A percentile compares a stretch with the other conserved stretches of the same genome.
Conservation (phyloP, 208 protist species). For the Trypanosoma melophagium region DNA sequence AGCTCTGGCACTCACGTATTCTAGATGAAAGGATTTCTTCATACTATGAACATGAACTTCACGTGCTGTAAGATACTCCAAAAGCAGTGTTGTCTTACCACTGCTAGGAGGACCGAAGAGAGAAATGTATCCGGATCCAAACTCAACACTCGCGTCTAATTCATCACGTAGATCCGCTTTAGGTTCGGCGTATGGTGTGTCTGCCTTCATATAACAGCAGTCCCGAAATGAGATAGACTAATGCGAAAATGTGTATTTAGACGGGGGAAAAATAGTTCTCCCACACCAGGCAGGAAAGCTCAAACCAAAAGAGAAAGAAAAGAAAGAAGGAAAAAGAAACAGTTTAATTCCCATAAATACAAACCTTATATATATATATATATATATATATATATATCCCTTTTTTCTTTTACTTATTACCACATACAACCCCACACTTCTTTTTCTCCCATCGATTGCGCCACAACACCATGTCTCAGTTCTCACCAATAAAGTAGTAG, state of each 20-base stretch:
- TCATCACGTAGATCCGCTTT: constrained; percentile 50
- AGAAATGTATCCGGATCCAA: constrained; percentile 77
- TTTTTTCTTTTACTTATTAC: too few species aligned
- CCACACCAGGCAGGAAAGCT: not conserved
- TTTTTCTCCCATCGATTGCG: too few species aligned
- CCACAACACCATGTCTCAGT: too few species aligned
- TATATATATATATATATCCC: too few species aligned
- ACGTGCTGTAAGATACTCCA: constrained; percentile 52
- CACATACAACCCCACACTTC: too few species aligned
- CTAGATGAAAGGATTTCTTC: constrained; percentile 23
- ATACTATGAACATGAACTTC: constrained; percentile 36
- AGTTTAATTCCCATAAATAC: not conserved
- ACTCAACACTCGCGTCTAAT: constrained; percentile 68
- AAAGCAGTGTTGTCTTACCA: constrained; percentile 71
- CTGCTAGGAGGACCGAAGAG: constrained; percentile 73
- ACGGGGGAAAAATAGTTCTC: too few species aligned
- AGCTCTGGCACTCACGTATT: constrained; percentile 45
- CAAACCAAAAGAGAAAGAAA: not conserved
- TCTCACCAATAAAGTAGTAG: too few species aligned
- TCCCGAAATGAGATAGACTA: too few species aligned
- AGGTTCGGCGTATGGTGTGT: not conserved
- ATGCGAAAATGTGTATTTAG: too few species aligned
- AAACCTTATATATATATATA: too few species aligned
- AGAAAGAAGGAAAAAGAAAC: not conserved
- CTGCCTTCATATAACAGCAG: not conserved